Evolutionary conservation across 768 basidiomycete species (phyloP).

Genomic region (Kwoniella mangroviensis): DNA sequence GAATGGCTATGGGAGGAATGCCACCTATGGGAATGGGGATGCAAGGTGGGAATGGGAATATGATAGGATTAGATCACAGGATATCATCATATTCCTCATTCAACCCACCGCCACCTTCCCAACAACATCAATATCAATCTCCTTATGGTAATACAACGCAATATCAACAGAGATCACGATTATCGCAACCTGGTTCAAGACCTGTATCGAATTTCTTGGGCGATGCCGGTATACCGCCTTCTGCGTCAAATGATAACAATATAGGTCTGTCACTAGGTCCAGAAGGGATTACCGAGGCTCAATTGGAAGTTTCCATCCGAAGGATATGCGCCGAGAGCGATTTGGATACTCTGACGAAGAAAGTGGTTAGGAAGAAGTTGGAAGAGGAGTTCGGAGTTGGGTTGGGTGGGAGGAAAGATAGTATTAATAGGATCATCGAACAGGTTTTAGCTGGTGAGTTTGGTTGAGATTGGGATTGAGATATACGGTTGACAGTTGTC

Average conservation of each 20-base stretch:
- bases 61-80: constrained; percentile 25
- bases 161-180: constrained; percentile 1
- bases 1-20: constrained; percentile 2
- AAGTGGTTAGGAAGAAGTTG: constrained; percentile 79
- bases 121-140: constrained; percentile 7
- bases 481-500: not conserved
- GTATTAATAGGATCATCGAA: constrained; percentile 57
- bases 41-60: constrained; percentile 11
- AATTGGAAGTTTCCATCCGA: constrained; percentile 63
- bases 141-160: not conserved
- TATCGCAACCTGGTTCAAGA: constrained; percentile 4
- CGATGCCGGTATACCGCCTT: constrained; percentile 18
- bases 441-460: constrained; percentile 41
- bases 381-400: constrained; percentile 82
- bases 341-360: constrained; percentile 88
- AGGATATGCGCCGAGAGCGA: constrained; percentile 77
- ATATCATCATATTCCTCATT: constrained; percentile 14
- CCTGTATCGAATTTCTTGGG: constrained; percentile 37
- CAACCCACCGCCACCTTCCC: constrained; percentile 5
- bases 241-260: not conserved
- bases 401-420: constrained; percentile 61
- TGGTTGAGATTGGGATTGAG: no score
- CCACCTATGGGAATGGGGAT: constrained; percentile 2
- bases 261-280: constrained; percentile 28
- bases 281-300: constrained; percentile 44